Percentiles rank a stretch among this genome's conserved stretches.
Conservation (phyloP, 495 filamentous ascomycete species). For the Aspergillus indologenus region DNA sequence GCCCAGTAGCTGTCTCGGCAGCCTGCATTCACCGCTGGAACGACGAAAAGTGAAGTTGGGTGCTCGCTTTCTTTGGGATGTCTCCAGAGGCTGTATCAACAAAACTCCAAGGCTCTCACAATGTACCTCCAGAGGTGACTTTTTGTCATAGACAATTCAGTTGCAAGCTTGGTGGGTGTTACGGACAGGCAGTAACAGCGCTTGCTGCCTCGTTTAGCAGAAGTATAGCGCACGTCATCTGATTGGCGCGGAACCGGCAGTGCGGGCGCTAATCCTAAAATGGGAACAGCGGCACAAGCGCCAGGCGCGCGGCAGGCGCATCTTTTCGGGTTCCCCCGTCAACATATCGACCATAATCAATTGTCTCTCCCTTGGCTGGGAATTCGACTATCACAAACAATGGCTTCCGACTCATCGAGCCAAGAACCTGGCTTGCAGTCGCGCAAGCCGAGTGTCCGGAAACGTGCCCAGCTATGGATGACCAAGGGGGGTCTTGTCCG, state of each 20-base stretch:
- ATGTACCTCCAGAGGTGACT: too few relatives aligned
- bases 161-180: background rate
- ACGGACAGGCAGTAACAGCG: background rate
- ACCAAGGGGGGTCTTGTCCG: constrained; percentile 63
- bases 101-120: too few relatives aligned
- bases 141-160: background rate
- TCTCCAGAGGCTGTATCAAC: too few relatives aligned
- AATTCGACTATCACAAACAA: constrained; percentile 9
- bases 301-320: background rate
- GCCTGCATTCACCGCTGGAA: background rate
- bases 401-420: constrained; percentile 19
- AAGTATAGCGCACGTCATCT: background rate
- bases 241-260: background rate
- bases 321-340: background rate
- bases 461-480: constrained; percentile 59
- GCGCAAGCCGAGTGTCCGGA: constrained; percentile 26
- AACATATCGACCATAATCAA: background rate
- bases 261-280: background rate
- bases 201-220: background rate
- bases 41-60: background rate
- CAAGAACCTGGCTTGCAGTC: constrained; percentile 18
- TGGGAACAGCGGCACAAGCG: background rate
- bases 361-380: background rate
- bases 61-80: too few relatives aligned
- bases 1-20: background rate